A percentile compares a stretch with the other conserved stretches of the same genome.
Conservation (phyloP, 345 rosid genomes). For the Brassica juncea region DNA sequence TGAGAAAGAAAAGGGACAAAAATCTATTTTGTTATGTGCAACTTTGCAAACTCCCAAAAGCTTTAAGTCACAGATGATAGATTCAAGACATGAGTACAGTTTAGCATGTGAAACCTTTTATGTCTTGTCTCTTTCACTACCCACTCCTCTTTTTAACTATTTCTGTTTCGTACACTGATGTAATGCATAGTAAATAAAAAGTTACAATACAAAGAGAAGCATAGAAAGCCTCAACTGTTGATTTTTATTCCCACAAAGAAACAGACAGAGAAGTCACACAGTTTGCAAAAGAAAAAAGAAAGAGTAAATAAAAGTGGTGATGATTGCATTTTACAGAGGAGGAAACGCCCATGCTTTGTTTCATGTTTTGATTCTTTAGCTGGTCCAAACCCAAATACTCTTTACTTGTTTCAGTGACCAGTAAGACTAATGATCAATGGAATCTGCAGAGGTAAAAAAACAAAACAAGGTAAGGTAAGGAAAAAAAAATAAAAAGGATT, state of each 20-base stretch:
- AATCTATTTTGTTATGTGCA: conserved; percentile 6
- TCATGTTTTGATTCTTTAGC: conserved; percentile 21
- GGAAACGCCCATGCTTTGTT: conserved; percentile 14
- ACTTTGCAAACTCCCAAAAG: conserved; percentile 14
- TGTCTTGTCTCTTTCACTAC: conserved; percentile 39
- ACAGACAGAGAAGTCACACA: not conserved
- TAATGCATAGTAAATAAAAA: not conserved
- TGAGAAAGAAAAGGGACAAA: not conserved
- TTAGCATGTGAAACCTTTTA: conserved; percentile 37
- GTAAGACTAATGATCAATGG: conserved; percentile 12
- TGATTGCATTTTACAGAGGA: conserved; percentile 27
- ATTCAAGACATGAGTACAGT: conserved; percentile 26
- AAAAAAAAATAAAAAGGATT: conserved; percentile 12
- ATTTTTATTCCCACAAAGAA: conserved; percentile 23
- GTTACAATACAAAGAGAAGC: not conserved
- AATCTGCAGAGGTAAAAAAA: conserved; percentile 2
- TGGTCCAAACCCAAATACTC: conserved; percentile 22
- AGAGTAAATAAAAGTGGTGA: conserved; percentile 17
- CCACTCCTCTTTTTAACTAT: conserved; percentile 27
- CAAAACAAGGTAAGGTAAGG: conserved; percentile 9
- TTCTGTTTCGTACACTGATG: conserved; percentile 25
- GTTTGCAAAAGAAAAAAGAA: conserved; percentile 2
- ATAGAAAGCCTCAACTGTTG: conserved; percentile 13
- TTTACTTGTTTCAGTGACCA: conserved; percentile 23
- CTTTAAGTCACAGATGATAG: conserved; percentile 21